These are phyloP conservation scores for Pichia scutulata DNA, from an alignment of 805 yeast genomes.

Conservation along the genomic window DNA sequence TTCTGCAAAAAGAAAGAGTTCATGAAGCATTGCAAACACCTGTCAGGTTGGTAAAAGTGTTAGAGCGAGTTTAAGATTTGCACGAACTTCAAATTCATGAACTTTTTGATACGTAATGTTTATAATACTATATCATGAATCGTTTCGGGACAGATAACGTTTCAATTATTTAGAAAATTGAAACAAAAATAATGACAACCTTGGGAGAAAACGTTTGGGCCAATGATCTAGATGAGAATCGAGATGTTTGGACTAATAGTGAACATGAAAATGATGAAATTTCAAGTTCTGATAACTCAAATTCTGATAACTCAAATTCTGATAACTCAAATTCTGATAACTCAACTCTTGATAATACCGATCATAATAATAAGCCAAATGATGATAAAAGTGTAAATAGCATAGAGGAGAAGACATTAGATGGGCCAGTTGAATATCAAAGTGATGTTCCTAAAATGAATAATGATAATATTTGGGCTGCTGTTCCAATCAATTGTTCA, in stretches of 20 bases:
- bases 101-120: too few species aligned
- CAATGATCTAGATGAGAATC: not conserved
- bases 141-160: too few species aligned
- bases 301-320: not conserved
- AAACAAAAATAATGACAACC: not conserved
- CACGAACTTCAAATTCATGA: not conserved
- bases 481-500: not conserved
- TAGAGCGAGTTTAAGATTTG: not conserved
- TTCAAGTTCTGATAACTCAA: not conserved
- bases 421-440: not conserved
- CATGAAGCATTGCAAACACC: not conserved
- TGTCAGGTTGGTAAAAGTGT: not conserved
- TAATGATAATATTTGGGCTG: not conserved
- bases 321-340: not conserved
- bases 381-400: not conserved
- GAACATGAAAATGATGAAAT: not conserved
- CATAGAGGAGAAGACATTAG: not conserved
- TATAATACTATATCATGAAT: too few species aligned
- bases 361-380: not conserved
- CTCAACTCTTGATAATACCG: not conserved
- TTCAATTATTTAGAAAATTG: not conserved
- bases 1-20: not conserved
- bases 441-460: not conserved
- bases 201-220: constrained; percentile 2
- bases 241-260: not conserved